Evolutionary conservation across 2,329 filamentous ascomycete species (phyloP).

Genomic region (Botrytis cinerea): DNA sequence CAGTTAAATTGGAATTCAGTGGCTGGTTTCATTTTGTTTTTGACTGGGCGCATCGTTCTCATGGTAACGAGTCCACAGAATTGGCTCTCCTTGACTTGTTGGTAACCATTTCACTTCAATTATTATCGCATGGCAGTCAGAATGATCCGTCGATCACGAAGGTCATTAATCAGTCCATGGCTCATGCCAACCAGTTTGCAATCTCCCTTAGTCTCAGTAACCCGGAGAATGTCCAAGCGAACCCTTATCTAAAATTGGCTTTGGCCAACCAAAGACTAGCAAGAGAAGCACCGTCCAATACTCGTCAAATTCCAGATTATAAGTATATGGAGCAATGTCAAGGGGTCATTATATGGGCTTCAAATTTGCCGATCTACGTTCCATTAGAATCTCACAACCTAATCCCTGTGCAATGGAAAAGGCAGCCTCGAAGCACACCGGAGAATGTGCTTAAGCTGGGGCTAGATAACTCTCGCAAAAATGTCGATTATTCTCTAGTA

Average conservation of each 20-base stretch:
- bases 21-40: neutral
- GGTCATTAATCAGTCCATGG: neutral
- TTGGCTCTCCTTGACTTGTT: neutral
- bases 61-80: neutral
- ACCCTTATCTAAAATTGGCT: conserved; percentile 3
- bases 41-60: neutral
- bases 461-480: neutral
- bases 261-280: neutral
- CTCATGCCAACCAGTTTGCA: neutral
- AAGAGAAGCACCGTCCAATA: neutral
- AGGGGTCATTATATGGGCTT: neutral
- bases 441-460: neutral
- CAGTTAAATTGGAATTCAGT: neutral
- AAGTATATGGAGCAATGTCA: neutral
- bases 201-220: neutral
- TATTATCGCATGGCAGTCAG: neutral
- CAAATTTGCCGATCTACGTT: neutral
- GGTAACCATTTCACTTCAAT: neutral
- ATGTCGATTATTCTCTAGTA: neutral
- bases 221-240: conserved; percentile 2
- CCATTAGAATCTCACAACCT: neutral
- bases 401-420: neutral
- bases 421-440: neutral
- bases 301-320: neutral
- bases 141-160: neutral